phyloP scores from a whole-genome alignment of 2,329 filamentous ascomycete species.

The Teratosphaeria destructans region DNA sequence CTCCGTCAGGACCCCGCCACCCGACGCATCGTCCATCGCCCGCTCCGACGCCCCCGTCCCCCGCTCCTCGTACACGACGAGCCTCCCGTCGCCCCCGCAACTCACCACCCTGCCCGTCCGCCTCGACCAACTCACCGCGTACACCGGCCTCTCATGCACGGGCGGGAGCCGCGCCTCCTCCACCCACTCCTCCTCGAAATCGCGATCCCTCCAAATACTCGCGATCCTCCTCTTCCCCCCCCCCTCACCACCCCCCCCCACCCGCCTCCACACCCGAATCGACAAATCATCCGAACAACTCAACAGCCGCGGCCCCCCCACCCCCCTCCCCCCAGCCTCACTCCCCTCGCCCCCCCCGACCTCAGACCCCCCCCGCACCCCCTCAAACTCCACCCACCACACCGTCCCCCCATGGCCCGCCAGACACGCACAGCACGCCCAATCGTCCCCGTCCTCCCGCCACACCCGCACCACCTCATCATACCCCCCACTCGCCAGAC shows the following conservation, averaged over 20 bases:
- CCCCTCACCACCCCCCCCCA: conserved; percentile 35
- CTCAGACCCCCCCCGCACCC: too few relatives aligned
- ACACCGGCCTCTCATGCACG: conserved; percentile 70
- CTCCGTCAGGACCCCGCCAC: conserved; percentile 30
- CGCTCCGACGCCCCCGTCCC: too few relatives aligned
- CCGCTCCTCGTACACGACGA: conserved; percentile 67
- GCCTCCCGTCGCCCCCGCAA: conserved; percentile 73
- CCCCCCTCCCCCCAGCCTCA: too few relatives aligned
- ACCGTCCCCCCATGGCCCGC: conserved; percentile 77
- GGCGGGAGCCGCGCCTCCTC: conserved; percentile 66
- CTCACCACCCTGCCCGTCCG: conserved; percentile 71
- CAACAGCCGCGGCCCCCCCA: conserved; percentile 50
- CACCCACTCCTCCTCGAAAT: conserved; percentile 71
- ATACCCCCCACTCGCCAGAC: conserved; percentile 85
- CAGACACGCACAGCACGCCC: conserved; percentile 77
- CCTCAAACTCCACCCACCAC: conserved; percentile 69
- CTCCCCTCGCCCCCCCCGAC: too few relatives aligned
- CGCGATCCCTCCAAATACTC: conserved; percentile 71
- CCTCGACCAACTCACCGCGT: conserved; percentile 75
- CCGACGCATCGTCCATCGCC: conserved; percentile 13
- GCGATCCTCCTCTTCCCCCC: conserved; percentile 55
- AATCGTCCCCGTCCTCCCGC: conserved; percentile 86
- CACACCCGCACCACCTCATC: conserved; percentile 85
- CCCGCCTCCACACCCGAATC: conserved; percentile 67
- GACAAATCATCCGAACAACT: conserved; percentile 80